Evolutionary conservation across 2,329 filamentous ascomycete genomes (phyloP).

Genomic region (Colletotrichum sp.): DNA sequence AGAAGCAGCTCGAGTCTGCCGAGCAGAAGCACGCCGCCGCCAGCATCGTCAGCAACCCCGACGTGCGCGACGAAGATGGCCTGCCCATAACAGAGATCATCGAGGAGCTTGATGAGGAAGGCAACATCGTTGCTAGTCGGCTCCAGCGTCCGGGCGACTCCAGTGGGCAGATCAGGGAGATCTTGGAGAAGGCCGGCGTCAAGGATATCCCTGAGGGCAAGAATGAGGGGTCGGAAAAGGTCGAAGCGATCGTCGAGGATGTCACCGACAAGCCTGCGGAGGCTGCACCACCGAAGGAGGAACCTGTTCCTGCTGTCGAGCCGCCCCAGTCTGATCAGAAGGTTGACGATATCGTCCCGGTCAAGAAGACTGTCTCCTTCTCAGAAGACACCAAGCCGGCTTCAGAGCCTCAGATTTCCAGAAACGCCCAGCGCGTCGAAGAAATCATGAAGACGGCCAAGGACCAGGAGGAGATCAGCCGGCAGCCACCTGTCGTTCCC

Average conservation of each 20-base stretch:
- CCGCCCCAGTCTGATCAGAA: neutral
- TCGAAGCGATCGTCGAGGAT: slow-evolving; percentile 17
- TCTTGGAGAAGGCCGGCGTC: slow-evolving; percentile 78
- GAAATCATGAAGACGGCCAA: slow-evolving; percentile 62
- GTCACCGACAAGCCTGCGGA: slow-evolving; percentile 6
- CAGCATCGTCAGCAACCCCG: slow-evolving; percentile 63
- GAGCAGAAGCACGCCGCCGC: slow-evolving; percentile 74
- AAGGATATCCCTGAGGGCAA: slow-evolving; percentile 44
- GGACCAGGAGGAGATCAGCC: slow-evolving; percentile 54
- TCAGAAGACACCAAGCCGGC: slow-evolving; percentile 61
- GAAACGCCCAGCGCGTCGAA: slow-evolving; percentile 54
- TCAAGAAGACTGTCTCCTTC: slow-evolving; percentile 68
- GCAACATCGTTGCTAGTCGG: slow-evolving; percentile 76
- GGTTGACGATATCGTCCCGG: neutral
- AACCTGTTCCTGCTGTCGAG: neutral
- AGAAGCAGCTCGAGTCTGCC: slow-evolving; percentile 72
- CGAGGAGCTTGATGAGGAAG: slow-evolving; percentile 90
- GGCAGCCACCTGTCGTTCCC: slow-evolving; percentile 64
- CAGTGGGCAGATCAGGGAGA: slow-evolving; percentile 71
- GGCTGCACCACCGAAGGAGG: neutral
- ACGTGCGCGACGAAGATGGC: slow-evolving; percentile 69
- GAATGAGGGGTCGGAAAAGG: neutral
- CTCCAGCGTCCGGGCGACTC: slow-evolving; percentile 71
- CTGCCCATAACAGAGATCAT: slow-evolving; percentile 88
- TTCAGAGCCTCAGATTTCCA: slow-evolving; percentile 41